Percentiles rank a stretch among this genome's conserved stretches.
These are phyloP conservation scores for Pyrenula aspistea DNA, from an alignment of 495 filamentous ascomycete species.

Conservation along the genomic window DNA sequence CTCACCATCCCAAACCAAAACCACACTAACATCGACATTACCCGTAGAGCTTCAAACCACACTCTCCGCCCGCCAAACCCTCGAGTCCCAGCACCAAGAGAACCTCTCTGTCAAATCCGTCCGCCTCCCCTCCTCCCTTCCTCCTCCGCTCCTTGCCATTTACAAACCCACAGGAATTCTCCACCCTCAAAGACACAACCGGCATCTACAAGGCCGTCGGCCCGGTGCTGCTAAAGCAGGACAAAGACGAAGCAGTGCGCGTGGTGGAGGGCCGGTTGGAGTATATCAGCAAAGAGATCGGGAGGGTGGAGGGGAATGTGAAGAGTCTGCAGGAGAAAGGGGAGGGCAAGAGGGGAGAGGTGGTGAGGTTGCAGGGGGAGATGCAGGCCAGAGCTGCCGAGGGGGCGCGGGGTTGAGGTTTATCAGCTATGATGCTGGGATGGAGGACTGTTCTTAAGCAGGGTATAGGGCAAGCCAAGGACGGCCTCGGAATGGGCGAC, in stretches of 20 bases:
- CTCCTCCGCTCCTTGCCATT: neutral
- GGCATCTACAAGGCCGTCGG: slow-evolving; percentile 93
- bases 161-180: slow-evolving; percentile 54
- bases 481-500: no score
- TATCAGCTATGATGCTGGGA: no score
- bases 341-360: slow-evolving; percentile 69
- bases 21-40: neutral
- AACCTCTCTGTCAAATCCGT: slow-evolving; percentile 81
- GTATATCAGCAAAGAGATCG: slow-evolving; percentile 88
- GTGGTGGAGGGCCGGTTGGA: slow-evolving; percentile 83
- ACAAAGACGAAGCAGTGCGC: slow-evolving; percentile 73
- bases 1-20: neutral
- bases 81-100: slow-evolving; percentile 89
- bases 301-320: slow-evolving; percentile 73
- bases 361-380: slow-evolving; percentile 11
- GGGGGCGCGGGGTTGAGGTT: neutral
- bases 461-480: no score
- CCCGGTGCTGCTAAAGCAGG: slow-evolving; percentile 88
- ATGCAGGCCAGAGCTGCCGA: neutral
- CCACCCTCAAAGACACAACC: slow-evolving; percentile 59
- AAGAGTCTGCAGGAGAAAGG: slow-evolving; percentile 65
- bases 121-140: neutral
- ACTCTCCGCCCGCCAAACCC: slow-evolving; percentile 74
- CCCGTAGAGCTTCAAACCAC: slow-evolving; percentile 61
- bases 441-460: no score